Base-by-base conservation (phyloP, 2,329 filamentous ascomycete genomes). In the Monosporascus sp. region DNA sequence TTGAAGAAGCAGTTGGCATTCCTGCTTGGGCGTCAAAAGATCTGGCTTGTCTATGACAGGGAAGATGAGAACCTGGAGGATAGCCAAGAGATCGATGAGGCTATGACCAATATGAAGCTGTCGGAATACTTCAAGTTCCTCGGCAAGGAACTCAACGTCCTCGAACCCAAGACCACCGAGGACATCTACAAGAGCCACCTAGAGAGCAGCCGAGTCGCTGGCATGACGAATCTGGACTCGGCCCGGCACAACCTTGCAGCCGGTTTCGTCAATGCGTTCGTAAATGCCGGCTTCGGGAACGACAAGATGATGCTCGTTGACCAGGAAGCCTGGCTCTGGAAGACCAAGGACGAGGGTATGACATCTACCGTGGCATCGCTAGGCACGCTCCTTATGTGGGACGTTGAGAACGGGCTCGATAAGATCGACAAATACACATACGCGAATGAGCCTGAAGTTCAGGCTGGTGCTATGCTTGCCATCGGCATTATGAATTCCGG, bases 111-210 rank as follows among this genome's bases (percentile, higher is more conserved):
- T 72, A 85, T 88, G 19, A 90, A 88, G 65, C 75, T 99, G 53
- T 86, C 92, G 1, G 90, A 95, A 58, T 88, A 97, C 72, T 99
- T 96, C 81, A 96, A 96, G 73, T 84, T 88, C 5, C 78, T 99
- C 35, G 95, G 87, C 54, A 97, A 97, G 74, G 94, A 99, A 70
- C 80, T 99, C 51, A 97, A 99, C 72, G 93, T 99, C 50, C 78
- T 97, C 43, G 94, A 99, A 58, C 94, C 94, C 37, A 97, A 97
- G 77, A 89, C 90, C 44, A 95, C 93, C 0, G 94, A 99, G 69
- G 95, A 99, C 65, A 99, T 99, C 65, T 99, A 99, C 82, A 99
- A 99, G 78, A 96, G 91, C 67, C 94, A 99, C 72, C 82, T 99
- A 5, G 94, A 99, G 74, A 97, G 89, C 75, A 96, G 87, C 64